phyloP scores from a whole-genome alignment of 306 rosid genomes.

The Pueraria montana region DNA sequence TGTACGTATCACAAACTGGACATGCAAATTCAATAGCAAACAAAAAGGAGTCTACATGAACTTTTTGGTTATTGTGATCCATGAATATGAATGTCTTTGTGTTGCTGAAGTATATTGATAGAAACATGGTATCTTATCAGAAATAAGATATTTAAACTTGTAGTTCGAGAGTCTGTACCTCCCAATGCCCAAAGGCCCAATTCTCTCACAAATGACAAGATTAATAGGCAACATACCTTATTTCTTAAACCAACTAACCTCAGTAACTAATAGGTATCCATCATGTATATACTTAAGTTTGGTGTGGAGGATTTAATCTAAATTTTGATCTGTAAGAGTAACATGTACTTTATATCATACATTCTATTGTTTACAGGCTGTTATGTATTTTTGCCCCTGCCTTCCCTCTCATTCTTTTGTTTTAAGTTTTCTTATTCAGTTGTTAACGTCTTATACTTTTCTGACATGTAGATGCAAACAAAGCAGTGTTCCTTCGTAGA shows the following conservation, averaged over 20 bases:
- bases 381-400: background rate
- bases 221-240: background rate
- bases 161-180: background rate
- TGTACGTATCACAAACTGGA: slow-evolving; percentile 13
- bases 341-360: slow-evolving; percentile 11
- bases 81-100: background rate
- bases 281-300: background rate
- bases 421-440: background rate
- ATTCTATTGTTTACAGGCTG: background rate
- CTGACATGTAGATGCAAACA: slow-evolving; percentile 64
- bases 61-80: slow-evolving; percentile 18
- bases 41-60: background rate
- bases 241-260: background rate
- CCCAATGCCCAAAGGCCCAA: background rate
- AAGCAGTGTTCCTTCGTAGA: slow-evolving; percentile 46
- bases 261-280: background rate
- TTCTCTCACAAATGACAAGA: background rate
- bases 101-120: background rate
- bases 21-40: slow-evolving; percentile 9
- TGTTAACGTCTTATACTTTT: slow-evolving; percentile 41
- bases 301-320: background rate
- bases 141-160: background rate
- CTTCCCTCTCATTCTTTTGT: background rate
- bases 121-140: background rate
- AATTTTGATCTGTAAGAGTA: background rate